Base-by-base conservation (phyloP, 192 early-diverging fungal genomes). In the Lobulomyces angularis region DNA sequence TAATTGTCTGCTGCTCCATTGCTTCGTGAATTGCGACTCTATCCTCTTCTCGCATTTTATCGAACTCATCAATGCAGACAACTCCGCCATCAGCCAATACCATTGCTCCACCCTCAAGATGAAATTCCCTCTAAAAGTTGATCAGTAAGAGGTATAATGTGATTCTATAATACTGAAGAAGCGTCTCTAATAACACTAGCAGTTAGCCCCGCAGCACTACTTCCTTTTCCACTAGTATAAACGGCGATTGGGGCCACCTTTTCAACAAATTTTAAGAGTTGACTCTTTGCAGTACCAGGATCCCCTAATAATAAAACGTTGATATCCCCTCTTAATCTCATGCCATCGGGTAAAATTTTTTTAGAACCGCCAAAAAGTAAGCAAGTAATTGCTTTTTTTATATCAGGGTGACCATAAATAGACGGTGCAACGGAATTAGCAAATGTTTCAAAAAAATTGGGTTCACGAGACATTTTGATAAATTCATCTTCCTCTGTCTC, bases 1-100 rank as follows among this genome's bases (percentile, higher is more conserved):
- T 93, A 44, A 99, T 99, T 3, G 95, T 99, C 61, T 98, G 94
- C 67, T 99, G 95, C 60, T 99, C 92, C 95, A 99, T 99, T 26
- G 95, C 95, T 68, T 99, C 95, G 65, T 99, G 95, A 60, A 99
- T 99, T 8, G 95, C 93, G 4, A 99, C 95, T 34, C 93, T 79
- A 62, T 99, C 95, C 64, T 97, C 93, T 33, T 97, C 91, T 46
- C 91, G 74, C 95, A 99, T 99, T 70, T 99, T 99, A 64, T 99
- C 95, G 59, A 99, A 99, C 69, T 99, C 95, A 68, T 99, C 95
- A 56, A 99, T 99, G 67, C 95, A 99, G 27, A 98, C 91, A 33
- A 97, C 91, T 55, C 92, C 95, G 35, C 93, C 90, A 59, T 97
- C 93, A 3, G 90, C 90, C 46, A 99, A 69, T 17, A 99, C 93